A percentile compares a stretch with the other conserved stretches of the same genome.
Conservation (phyloP, 176 grass and related monocot genomes). For the Oryza australiensis region DNA sequence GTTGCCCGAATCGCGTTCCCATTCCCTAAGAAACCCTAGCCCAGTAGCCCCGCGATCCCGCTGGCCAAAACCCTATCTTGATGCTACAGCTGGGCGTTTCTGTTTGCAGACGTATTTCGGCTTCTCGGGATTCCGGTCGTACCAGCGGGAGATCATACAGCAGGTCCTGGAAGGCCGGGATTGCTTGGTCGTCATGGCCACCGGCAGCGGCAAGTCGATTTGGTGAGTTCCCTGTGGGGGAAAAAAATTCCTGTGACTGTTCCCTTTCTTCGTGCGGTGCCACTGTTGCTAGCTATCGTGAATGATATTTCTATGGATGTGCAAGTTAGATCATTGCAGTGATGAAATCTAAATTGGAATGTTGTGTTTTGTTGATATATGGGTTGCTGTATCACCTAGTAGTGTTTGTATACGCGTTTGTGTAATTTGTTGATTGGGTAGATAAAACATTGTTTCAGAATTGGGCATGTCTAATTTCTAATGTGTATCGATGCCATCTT, state of each 20-base stretch:
- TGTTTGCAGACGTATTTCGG: slow-evolving; percentile 70
- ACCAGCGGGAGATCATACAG: slow-evolving; percentile 79
- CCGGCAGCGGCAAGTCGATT: slow-evolving; percentile 92
- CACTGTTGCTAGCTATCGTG: not conserved
- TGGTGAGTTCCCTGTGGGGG: slow-evolving; percentile 39
- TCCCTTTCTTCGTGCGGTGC: not conserved
- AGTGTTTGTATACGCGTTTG: not conserved
- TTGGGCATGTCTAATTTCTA: not conserved
- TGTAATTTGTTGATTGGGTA: not conserved
- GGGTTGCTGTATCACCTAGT: not conserved
- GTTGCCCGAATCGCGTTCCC: not conserved
- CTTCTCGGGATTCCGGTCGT: slow-evolving; percentile 59
- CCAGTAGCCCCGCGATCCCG: not conserved
- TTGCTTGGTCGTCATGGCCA: slow-evolving; percentile 90
- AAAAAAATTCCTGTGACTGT: not conserved
- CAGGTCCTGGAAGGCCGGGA: slow-evolving; percentile 68
- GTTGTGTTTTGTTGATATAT: not conserved
- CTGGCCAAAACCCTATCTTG: slow-evolving; percentile 22
- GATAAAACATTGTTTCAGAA: not conserved
- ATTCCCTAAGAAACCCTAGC: slow-evolving; percentile 18
- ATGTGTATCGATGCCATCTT: not conserved
- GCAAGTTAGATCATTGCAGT: not conserved
- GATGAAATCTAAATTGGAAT: not conserved
- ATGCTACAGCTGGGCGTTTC: not conserved
- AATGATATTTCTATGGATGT: not conserved